Evolutionary conservation across 2,329 filamentous ascomycete genomes (phyloP), one percentile per base, ranked within the genome.

Genomic region (Phyllosticta capitalensis): DNA sequence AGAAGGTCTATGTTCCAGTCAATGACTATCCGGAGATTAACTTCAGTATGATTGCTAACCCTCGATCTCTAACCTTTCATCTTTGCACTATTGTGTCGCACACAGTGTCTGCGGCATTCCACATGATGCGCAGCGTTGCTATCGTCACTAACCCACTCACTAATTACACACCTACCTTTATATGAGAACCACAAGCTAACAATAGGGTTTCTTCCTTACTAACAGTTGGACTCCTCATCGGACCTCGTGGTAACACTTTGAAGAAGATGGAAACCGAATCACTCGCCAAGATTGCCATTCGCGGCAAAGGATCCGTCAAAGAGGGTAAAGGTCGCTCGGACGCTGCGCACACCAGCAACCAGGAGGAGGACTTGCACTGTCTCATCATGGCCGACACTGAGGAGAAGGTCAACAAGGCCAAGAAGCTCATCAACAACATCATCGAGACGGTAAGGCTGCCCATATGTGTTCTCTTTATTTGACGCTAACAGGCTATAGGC

Each of bases 31-130:
- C 94, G 83, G 94, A 99, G 78, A 97, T 99, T 87, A 99, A 99
- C 88, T 99, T 99, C 90, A 99, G 94, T 99, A 96, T 92, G 92
- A 92, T 94, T 92, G 87, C 92, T 96, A 96, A 96, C 90, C 91
- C 90, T 91, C 85, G 71, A 70, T 70, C 70, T 63, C 73, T 74
- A 73, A 75, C 70, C 68, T 69, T 54, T 65, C 63, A 66, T 63
- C 61, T 67, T 72, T 71, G 79, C 76, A 79, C 74, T 64, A 1
- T 45, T n/a, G 38, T 45, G 38, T 45, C 38, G 38, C 38, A 45
- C 38, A 45, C 38, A 45, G 38, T 45, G 38, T 62, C 61, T 72
- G 68, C 67, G 64, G 64, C 67, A 66, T 68, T 64, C 63, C 61
- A 67, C 64, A 64, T 65, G 66, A 67, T 66, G 67, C 72, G 71